Evolutionary conservation across 176 grass and related monocot genomes (phyloP), one percentile per base, ranked within the genome.

Genomic region (bread wheat (Triticum aestivum)): DNA sequence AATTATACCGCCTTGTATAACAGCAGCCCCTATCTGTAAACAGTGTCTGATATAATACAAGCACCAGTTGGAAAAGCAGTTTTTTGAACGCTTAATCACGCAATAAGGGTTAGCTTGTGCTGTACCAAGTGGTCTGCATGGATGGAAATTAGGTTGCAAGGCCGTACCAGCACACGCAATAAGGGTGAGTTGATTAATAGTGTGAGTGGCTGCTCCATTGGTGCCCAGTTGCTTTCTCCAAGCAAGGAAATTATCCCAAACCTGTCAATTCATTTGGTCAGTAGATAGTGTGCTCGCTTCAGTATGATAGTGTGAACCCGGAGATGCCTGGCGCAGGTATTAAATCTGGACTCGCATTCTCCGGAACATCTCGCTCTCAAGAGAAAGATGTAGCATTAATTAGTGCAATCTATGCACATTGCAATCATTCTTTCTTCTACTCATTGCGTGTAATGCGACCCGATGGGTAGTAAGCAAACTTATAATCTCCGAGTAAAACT

Each of bases 221-320:
- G 83, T 78, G 72, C 65, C 21, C 9, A 30, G 74, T 87, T 87
- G 84, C 80, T 83, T 66, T 91, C 89, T 82, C 42, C 27, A 61
- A 41, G 86, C 76, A 62, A 84, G 63, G 47, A 83, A 68, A 78
- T 79, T 67, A 18, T 79, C 33, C 61, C 68, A 61, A 56, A 38
- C 59, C 61, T 56, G 76, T 84, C 89, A 61, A 39, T 76, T 80
- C 72, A 29, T 49, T 29, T 75, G 12, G 26, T 51, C 72, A 51
- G 42, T 51, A 51, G 23, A 51, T 51, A 51, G 42, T 30, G 72
- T 75, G 42, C 24, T 75, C 24, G 63, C 61, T 8, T 26, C 8
- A 18, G 14, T 5, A 11, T 8, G 18, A 4, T 5, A 39, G 70
- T 91, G 47, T 80, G 68, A 87, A 84, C 68, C 2, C 37, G n/a